Evolutionary conservation across 768 basidiomycete species (phyloP).

Genomic region (Russula sp.): DNA sequence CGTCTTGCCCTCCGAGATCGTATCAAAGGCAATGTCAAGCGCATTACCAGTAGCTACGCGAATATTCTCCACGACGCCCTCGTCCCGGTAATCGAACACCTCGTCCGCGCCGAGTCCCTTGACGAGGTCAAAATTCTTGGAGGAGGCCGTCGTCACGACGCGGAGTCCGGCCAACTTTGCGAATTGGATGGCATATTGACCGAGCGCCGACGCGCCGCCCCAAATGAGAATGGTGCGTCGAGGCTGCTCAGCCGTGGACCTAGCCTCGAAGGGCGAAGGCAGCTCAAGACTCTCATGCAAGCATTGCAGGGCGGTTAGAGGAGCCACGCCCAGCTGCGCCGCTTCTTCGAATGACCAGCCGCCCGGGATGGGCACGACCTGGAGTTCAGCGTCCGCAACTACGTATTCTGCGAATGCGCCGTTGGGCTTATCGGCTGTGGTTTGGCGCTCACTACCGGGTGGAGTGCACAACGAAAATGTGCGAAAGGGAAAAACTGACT

Average conservation of each 20-base stretch:
- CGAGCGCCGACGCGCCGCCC: slow-evolving; percentile 38
- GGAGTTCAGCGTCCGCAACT: slow-evolving; percentile 14
- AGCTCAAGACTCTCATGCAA: slow-evolving; percentile 24
- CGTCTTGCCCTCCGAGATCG: slow-evolving; percentile 23
- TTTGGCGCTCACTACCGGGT: neutral
- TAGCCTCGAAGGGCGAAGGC: slow-evolving; percentile 19
- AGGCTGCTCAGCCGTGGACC: neutral
- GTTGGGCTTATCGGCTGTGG: neutral
- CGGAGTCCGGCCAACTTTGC: slow-evolving; percentile 36
- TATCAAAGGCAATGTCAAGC: slow-evolving; percentile 31
- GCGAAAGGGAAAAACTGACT: slow-evolving; percentile 6
- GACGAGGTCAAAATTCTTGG: slow-evolving; percentile 38
- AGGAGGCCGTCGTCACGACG: slow-evolving; percentile 40
- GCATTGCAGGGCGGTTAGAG: slow-evolving; percentile 24
- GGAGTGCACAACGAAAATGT: neutral
- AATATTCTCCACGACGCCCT: slow-evolving; percentile 34
- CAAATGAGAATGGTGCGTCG: slow-evolving; percentile 22
- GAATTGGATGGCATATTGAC: slow-evolving; percentile 38
- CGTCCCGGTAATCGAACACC: slow-evolving; percentile 37
- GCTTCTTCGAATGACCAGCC: slow-evolving; percentile 27
- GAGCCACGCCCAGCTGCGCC: slow-evolving; percentile 26
- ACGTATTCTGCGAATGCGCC: slow-evolving; percentile 24
- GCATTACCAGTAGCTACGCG: slow-evolving; percentile 29
- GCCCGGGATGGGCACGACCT: slow-evolving; percentile 19
- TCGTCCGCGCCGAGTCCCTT: slow-evolving; percentile 39